Conservation (phyloP, 2,329 filamentous ascomycete genomes). For the Teratosphaeria gauchensis region DNA sequence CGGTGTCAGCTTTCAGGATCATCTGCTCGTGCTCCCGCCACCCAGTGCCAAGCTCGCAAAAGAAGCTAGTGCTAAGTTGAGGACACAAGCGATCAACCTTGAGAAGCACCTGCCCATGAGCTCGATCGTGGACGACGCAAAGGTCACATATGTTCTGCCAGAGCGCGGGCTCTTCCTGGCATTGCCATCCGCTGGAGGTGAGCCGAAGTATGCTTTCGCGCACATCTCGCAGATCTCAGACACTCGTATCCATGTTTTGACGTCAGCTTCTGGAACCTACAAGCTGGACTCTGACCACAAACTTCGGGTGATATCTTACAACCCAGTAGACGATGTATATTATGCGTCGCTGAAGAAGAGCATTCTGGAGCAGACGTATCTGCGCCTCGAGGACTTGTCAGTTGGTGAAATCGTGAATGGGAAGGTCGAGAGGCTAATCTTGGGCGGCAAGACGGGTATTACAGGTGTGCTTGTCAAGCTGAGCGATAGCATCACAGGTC, state of each 20-base stretch:
- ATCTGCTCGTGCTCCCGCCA: constrained; percentile 58
- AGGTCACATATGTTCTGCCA: constrained; percentile 68
- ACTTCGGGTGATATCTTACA: constrained; percentile 78
- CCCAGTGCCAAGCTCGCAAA: constrained; percentile 29
- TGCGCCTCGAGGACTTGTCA: constrained; percentile 83
- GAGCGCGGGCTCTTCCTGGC: constrained; percentile 74
- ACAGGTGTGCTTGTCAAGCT: constrained; percentile 74
- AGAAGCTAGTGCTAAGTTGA: constrained; percentile 19
- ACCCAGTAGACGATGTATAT: constrained; percentile 74
- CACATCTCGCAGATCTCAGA: constrained; percentile 92
- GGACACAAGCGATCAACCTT: constrained; percentile 15
- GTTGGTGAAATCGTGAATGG: constrained; percentile 73
- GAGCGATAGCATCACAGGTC: constrained; percentile 77
- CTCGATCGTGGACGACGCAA: constrained; percentile 65
- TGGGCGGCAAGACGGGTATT: constrained; percentile 69
- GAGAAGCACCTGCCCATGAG: constrained; percentile 57
- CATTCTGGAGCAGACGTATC: constrained; percentile 75
- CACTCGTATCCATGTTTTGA: constrained; percentile 74
- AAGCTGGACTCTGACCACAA: constrained; percentile 69
- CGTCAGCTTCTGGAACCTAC: constrained; percentile 66
- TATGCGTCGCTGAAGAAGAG: constrained; percentile 74
- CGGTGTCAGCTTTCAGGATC: constrained; percentile 79
- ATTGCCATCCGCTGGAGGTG: constrained; percentile 36
- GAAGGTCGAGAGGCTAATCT: constrained; percentile 72
- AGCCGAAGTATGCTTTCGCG: constrained; percentile 52